These are phyloP conservation scores for Fusarium guadeloupense DNA, from an alignment of 2,329 filamentous ascomycete species.

Conservation along the genomic window DNA sequence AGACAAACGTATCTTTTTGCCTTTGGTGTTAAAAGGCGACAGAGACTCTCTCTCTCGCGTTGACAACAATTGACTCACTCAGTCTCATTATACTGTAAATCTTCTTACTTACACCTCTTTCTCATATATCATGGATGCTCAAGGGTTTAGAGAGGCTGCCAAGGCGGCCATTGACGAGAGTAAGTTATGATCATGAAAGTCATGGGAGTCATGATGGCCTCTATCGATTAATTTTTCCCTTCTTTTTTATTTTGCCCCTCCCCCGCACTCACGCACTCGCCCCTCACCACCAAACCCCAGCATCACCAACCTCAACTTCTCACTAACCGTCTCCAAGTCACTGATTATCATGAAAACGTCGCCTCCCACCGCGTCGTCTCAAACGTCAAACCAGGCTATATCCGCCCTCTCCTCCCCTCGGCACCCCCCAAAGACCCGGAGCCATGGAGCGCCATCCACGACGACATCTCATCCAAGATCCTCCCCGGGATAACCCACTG, in stretches of 20 bases:
- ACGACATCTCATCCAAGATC: constrained; percentile 86
- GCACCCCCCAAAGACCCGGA: constrained; percentile 72
- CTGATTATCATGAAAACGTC: constrained; percentile 83
- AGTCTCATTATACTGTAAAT: not conserved
- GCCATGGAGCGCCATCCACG: constrained; percentile 80
- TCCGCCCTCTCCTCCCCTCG: constrained; percentile 78
- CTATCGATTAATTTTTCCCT: too few relatives aligned
- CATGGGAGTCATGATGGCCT: constrained; percentile 44
- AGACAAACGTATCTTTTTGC: too few relatives aligned
- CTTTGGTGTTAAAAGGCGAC: constrained; percentile 4
- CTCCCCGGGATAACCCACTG: constrained; percentile 94
- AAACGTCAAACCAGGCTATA: constrained; percentile 83
- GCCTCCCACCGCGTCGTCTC: constrained; percentile 77
- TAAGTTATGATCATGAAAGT: constrained; percentile 53
- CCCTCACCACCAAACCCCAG: not conserved
- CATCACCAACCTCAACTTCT: not conserved
- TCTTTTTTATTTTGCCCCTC: constrained; percentile 8
- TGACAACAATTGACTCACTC: not conserved
- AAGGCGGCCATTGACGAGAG: constrained; percentile 84
- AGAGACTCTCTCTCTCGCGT: not conserved
- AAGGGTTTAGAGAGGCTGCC: constrained; percentile 80
- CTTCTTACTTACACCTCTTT: not conserved
- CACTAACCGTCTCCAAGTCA: constrained; percentile 62
- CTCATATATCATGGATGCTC: constrained; percentile 73
- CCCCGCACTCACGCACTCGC: not conserved